Percentiles rank a stretch among this genome's conserved stretches.
These are phyloP conservation scores for Taxawa tesnikishii DNA, from an alignment of 2,329 filamentous ascomycete genomes.

Conservation along the genomic window DNA sequence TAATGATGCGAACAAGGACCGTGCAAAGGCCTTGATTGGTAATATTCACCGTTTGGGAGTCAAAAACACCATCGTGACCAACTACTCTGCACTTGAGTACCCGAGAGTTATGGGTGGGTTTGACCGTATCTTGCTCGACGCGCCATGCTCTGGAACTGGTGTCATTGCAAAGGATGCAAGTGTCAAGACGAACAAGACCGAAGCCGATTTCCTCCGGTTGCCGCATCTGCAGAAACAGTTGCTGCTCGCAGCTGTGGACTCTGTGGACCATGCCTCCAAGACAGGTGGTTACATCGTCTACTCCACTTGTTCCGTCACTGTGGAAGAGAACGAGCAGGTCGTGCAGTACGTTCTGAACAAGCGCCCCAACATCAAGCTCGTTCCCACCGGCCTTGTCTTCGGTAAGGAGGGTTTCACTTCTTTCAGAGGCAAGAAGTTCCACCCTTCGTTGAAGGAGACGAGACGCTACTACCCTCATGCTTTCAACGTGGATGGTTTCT, in stretches of 20 bases:
- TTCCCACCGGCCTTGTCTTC: slow-evolving; percentile 81
- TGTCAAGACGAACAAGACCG: slow-evolving; percentile 97
- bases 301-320: slow-evolving; percentile 87
- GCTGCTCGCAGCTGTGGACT: slow-evolving; percentile 85
- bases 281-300: slow-evolving; percentile 94
- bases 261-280: slow-evolving; percentile 79
- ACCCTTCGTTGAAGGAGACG: slow-evolving; percentile 70
- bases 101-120: slow-evolving; percentile 92
- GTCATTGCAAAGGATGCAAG: slow-evolving; percentile 95
- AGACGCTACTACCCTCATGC: slow-evolving; percentile 80
- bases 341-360: slow-evolving; percentile 88
- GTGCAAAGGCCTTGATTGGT: slow-evolving; percentile 93
- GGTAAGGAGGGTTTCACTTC: slow-evolving; percentile 86
- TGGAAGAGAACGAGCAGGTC: slow-evolving; percentile 89
- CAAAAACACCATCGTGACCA: slow-evolving; percentile 89
- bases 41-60: slow-evolving; percentile 92
- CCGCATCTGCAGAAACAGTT: slow-evolving; percentile 94
- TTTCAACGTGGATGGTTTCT: slow-evolving; percentile 97
- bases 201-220: slow-evolving; percentile 84
- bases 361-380: slow-evolving; percentile 84
- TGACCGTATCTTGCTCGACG: slow-evolving; percentile 85
- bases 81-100: slow-evolving; percentile 90
- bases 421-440: slow-evolving; percentile 86
- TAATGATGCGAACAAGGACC: slow-evolving; percentile 88
- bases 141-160: slow-evolving; percentile 90